Base-by-base conservation (phyloP, 352 stramenopile species). In the Phytophthora meadii region DNA sequence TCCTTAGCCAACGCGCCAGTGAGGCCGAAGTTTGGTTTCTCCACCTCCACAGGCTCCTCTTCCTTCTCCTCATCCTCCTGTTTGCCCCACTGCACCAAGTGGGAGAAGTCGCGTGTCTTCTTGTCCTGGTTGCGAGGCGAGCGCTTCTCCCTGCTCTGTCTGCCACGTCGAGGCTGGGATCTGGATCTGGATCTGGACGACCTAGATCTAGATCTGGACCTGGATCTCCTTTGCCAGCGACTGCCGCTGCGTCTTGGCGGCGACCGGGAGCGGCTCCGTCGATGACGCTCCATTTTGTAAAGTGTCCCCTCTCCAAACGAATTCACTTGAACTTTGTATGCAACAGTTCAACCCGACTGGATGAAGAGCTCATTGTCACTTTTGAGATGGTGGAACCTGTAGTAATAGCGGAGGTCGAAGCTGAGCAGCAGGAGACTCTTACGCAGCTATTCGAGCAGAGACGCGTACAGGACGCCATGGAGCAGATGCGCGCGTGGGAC, bases 21-120 rank as follows among this genome's bases (percentile, higher is more conserved):
- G 9, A 99, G 80, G 0, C 94, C 97, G 75, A 99, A 99, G 74
- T 99, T 98, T 12, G 98, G 89, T 68, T 99, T 99, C 63, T 97
- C 77, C 44, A 94, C 81, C 61, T 97, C 77, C 27, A 93, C 77
- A 2, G 79, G 81, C 66, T 79, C 67, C 12, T 75, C 78, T 12
- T 85, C 65, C 39, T 85, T 70, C 24, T 88, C 62, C 7, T 88
- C 61, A 40, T 90, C 77, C 58, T 91, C 83, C 28, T 84, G 60
- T 68, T 93, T 91, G 8, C 85, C 85, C 85, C 87, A 89, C 78
- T 88, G 65, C 32, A 90, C 70, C n/a, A 87, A 57, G 50, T 84
- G 68, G 36, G 78, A 67, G 28, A 84, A 87, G 59, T 87, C 74
- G 55, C 74, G 72, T 9, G 81, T 66, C 67, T 87, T 87, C 54